Base-by-base conservation (phyloP, 257 asterid genomes). In the Leptodermis oblonga region DNA sequence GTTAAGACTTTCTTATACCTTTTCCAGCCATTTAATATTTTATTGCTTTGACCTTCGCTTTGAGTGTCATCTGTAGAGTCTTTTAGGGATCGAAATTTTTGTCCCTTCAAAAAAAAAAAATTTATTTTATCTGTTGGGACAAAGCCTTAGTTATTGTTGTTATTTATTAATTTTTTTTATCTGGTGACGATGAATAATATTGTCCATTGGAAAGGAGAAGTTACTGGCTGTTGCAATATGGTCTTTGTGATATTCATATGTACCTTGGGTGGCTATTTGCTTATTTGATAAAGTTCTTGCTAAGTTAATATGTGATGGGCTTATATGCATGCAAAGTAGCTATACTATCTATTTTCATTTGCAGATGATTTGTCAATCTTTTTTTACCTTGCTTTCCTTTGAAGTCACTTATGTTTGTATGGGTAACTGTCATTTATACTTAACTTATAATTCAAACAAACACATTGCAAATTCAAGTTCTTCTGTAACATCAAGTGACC, bases 381-480 rank as follows among this genome's bases (percentile, higher is more conserved):
- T 36, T 13, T 62, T 62, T 25, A 52, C 42, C 25, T 62, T 62
- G 51, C 49, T 25, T 62, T 62, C 49, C 67, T 62, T 62, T 62
- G 31, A 62, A 62, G 49, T 62, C n/a, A 62, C 17, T n/a, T 36
- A 34, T 62, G 64, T 20, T 36, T 22, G 11, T 39, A 26, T n/a
- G 26, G 36, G n/a, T 56, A 25, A 20, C 31, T 52, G 45, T 53
- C 31, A 0, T 53, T 53, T 52, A 12, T 13, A 23, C 60, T 20
- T 10, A 12, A 9, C 31, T 23, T 53, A 53, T 1, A 23, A 13
- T 23, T 12, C 60, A 23, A 23, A 53, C 1, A 53, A 53, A 39
- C 20, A 12, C 1, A 23, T 10, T 11, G 13, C 36, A n/a, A n/a
- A 3, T 22, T 62, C 52, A 39, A 39, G 5, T 39, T 20, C n/a